phyloP scores from a whole-genome alignment of 805 yeast genomes.

The Candida orba region DNA sequence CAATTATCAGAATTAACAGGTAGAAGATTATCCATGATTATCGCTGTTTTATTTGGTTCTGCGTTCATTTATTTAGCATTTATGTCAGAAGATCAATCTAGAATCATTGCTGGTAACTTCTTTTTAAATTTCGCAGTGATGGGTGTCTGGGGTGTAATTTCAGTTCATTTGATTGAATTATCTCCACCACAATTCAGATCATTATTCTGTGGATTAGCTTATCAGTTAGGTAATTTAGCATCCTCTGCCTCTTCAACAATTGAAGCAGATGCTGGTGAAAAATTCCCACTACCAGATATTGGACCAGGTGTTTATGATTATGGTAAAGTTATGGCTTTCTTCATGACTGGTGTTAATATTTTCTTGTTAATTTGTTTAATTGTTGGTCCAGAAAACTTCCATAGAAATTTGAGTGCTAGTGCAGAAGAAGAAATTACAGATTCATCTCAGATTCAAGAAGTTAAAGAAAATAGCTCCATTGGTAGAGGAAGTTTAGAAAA shows the following conservation, averaged over 20 bases:
- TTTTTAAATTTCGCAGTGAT: constrained; percentile 60
- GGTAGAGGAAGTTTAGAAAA: no score
- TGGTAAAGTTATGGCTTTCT: constrained; percentile 64
- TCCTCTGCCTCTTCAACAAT: constrained; percentile 56
- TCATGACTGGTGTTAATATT: constrained; percentile 59
- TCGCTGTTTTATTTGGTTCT: constrained; percentile 47
- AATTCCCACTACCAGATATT: constrained; percentile 17
- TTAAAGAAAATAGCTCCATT: not conserved
- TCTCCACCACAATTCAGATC: constrained; percentile 60
- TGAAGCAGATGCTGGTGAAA: constrained; percentile 37
- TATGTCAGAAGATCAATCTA: constrained; percentile 28
- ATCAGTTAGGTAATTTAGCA: constrained; percentile 27
- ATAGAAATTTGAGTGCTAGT: constrained; percentile 27
- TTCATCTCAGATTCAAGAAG: constrained; percentile 7
- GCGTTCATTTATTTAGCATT: constrained; percentile 59
- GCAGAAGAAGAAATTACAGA: constrained; percentile 12
- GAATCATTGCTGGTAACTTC: constrained; percentile 53
- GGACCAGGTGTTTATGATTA: constrained; percentile 40
- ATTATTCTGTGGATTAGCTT: constrained; percentile 52
- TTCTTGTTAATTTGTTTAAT: constrained; percentile 40
- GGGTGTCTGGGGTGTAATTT: constrained; percentile 72
- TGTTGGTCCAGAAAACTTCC: constrained; percentile 52
- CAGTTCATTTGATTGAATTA: constrained; percentile 58
- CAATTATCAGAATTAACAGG: constrained; percentile 53
- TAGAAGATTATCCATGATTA: constrained; percentile 48